These are phyloP conservation scores for Canna indica DNA, from an alignment of 176 grass and related monocot species.

Conservation along the genomic window DNA sequence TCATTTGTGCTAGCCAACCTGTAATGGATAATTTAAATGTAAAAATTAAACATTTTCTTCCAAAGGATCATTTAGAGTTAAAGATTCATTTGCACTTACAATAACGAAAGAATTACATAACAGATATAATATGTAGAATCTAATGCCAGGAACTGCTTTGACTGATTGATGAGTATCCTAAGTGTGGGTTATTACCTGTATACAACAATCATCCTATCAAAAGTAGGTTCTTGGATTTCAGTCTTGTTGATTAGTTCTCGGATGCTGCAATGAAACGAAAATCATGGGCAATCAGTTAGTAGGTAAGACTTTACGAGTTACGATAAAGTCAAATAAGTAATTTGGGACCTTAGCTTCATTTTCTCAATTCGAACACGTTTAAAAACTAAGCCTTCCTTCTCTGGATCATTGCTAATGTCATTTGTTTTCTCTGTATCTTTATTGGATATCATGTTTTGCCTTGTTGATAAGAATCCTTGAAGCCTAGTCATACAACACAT, in stretches of 20 bases:
- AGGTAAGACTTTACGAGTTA: background rate
- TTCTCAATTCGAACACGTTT: constrained; percentile 79
- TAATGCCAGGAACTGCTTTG: background rate
- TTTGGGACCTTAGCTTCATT: constrained; percentile 61
- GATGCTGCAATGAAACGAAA: constrained; percentile 30
- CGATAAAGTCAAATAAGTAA: constrained; percentile 19
- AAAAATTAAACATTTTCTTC: too few species aligned
- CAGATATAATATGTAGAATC: background rate
- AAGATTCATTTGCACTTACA: too few species aligned
- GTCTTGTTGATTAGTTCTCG: constrained; percentile 56
- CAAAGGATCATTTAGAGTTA: too few species aligned
- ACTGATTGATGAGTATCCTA: background rate
- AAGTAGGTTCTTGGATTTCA: constrained; percentile 92
- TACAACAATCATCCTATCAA: constrained; percentile 92
- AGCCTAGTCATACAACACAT: constrained; percentile 32
- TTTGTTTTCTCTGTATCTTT: constrained; percentile 54
- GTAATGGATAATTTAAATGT: too few species aligned
- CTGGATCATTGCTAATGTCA: constrained; percentile 39
- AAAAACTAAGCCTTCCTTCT: constrained; percentile 49
- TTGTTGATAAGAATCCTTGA: constrained; percentile 57
- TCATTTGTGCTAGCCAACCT: constrained; percentile 54
- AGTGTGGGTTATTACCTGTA: constrained; percentile 49
- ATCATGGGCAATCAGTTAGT: background rate
- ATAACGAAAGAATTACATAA: too few species aligned
- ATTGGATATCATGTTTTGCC: constrained; percentile 31